phyloP scores from a whole-genome alignment of 495 filamentous ascomycete genomes.

The Podospora anserina region DNA sequence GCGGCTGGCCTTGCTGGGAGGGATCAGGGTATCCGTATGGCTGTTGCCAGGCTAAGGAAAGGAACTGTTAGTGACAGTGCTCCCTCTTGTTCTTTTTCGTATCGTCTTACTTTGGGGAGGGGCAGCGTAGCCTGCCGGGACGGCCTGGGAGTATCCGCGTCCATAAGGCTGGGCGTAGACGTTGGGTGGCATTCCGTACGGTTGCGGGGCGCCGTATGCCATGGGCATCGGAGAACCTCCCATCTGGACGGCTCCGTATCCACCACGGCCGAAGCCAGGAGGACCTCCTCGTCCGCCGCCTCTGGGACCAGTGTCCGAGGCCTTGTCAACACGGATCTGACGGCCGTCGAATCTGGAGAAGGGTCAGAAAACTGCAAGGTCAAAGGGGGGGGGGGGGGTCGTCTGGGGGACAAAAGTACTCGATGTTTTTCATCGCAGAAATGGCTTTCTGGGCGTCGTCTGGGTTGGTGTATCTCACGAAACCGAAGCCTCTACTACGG shows the following conservation, averaged over 20 bases:
- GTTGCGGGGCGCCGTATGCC: slow-evolving; percentile 39
- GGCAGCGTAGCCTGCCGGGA: slow-evolving; percentile 31
- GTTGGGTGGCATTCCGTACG: slow-evolving; percentile 30
- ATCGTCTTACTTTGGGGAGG: slow-evolving; percentile 42
- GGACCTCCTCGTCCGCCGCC: slow-evolving; percentile 49
- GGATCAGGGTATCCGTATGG: slow-evolving; percentile 44
- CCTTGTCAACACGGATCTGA: slow-evolving; percentile 92
- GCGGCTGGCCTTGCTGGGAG: slow-evolving; percentile 29
- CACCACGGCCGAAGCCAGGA: slow-evolving; percentile 36
- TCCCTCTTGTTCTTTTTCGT: slow-evolving; percentile 10
- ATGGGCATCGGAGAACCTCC: slow-evolving; percentile 28
- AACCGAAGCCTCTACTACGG: slow-evolving; percentile 95
- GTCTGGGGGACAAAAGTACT: slow-evolving; percentile 53
- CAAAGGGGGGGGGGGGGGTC: background rate
- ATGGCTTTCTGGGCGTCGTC: slow-evolving; percentile 83
- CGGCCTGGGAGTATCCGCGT: slow-evolving; percentile 28
- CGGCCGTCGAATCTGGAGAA: slow-evolving; percentile 85
- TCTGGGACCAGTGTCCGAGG: slow-evolving; percentile 70
- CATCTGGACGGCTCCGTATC: slow-evolving; percentile 26
- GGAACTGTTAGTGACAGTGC: slow-evolving; percentile 12
- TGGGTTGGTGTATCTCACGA: slow-evolving; percentile 82
- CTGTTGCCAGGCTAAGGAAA: slow-evolving; percentile 20
- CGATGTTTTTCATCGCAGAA: slow-evolving; percentile 82
- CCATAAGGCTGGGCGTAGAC: slow-evolving; percentile 31
- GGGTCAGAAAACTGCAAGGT: slow-evolving; percentile 17